Evolutionary conservation across 176 grass and related monocot genomes (phyloP).

Genomic region (Themeda triandra): DNA sequence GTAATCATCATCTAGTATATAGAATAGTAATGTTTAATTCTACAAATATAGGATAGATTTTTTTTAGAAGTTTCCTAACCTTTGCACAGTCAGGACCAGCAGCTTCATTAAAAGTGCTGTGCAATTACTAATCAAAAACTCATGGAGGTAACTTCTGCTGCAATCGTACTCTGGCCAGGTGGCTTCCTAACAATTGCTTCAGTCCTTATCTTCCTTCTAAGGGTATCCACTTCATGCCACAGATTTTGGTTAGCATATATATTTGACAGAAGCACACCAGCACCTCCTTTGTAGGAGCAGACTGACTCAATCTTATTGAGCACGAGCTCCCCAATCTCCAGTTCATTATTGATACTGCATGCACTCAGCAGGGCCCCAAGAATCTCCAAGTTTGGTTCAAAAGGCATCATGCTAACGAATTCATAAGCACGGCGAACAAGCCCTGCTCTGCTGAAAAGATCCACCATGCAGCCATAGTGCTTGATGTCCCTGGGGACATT

Average conservation of each 20-base stretch:
- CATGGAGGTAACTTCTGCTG: conserved; percentile 21
- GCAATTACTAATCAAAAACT: conserved; percentile 16
- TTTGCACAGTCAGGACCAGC: not conserved
- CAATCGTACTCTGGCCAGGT: conserved; percentile 53
- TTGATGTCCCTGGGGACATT: conserved; percentile 47
- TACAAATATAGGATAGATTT: not conserved
- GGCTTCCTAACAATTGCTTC: conserved; percentile 35
- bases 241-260: conserved; percentile 61
- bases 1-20: not conserved
- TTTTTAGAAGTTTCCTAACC: conserved; percentile 24
- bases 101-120: not conserved
- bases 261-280: conserved; percentile 62
- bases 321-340: conserved; percentile 59
- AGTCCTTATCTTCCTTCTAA: conserved; percentile 48
- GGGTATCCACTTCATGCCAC: conserved; percentile 59
- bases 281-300: conserved; percentile 60
- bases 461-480: conserved; percentile 75
- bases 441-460: conserved; percentile 69
- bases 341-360: conserved; percentile 50
- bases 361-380: conserved; percentile 61
- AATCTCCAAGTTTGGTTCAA: conserved; percentile 56
- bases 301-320: conserved; percentile 51
- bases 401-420: conserved; percentile 50
- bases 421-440: conserved; percentile 48
- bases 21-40: not conserved